Evolutionary conservation across 192 early-diverging fungal genomes (phyloP).

Genomic region (Endogone sp.): DNA sequence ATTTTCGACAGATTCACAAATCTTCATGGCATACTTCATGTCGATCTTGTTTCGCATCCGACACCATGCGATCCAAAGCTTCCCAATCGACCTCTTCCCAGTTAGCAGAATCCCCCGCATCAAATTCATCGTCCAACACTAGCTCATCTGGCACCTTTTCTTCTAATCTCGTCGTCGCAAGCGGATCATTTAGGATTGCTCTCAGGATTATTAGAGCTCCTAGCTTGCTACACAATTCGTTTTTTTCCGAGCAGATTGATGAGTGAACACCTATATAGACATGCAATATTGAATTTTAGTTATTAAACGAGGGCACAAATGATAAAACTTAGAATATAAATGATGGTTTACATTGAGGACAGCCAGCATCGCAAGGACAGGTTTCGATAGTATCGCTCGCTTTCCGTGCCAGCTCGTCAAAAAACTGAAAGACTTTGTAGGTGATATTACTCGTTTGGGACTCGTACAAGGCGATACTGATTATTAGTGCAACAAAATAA

Average conservation of each 20-base stretch:
- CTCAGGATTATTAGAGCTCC: slow-evolving; percentile 43
- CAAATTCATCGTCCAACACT: too few relatives aligned
- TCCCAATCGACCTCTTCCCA: too few relatives aligned
- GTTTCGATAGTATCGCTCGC: slow-evolving; percentile 29
- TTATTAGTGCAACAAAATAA: background rate
- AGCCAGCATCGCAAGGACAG: slow-evolving; percentile 45
- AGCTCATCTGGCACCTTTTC: too few relatives aligned
- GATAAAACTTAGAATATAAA: background rate
- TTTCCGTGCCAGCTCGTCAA: slow-evolving; percentile 27
- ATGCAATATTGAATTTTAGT: background rate
- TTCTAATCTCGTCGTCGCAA: background rate
- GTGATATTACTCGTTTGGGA: slow-evolving; percentile 24
- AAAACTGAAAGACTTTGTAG: slow-evolving; percentile 33
- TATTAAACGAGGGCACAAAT: background rate
- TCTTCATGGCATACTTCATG: too few relatives aligned
- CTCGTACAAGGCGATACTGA: slow-evolving; percentile 48
- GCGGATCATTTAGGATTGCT: slow-evolving; percentile 8
- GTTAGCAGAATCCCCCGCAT: too few relatives aligned
- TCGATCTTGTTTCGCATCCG: too few relatives aligned
- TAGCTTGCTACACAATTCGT: slow-evolving; percentile 37
- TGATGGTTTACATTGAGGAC: slow-evolving; percentile 37
- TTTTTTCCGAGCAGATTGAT: slow-evolving; percentile 36
- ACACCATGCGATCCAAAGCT: too few relatives aligned
- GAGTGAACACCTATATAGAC: slow-evolving; percentile 34
- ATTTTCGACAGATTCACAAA: too few relatives aligned